Conservation (phyloP, 2,329 filamentous ascomycete species). For the Sclerotiophoma versabilis region DNA sequence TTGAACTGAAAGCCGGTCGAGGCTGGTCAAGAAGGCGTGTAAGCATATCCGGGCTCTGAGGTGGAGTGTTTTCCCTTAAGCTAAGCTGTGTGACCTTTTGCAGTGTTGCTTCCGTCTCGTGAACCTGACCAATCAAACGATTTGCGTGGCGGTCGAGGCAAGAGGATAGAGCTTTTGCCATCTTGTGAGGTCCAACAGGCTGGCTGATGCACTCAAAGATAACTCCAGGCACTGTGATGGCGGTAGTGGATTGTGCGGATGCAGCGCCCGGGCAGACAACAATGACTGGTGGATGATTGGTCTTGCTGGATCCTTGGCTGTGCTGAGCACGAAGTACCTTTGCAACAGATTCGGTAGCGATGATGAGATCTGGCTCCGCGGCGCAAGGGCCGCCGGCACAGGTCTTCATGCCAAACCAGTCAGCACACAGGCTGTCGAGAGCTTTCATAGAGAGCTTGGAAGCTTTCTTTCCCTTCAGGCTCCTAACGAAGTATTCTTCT, state of each 20-base stretch:
- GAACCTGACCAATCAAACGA: slow-evolving; percentile 20
- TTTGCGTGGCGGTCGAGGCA: slow-evolving; percentile 44
- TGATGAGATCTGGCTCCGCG: slow-evolving; percentile 35
- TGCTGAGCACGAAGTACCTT: slow-evolving; percentile 37
- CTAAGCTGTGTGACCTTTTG: slow-evolving; percentile 32
- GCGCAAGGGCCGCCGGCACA: slow-evolving; percentile 23
- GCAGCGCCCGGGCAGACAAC: slow-evolving; percentile 46
- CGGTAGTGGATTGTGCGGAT: slow-evolving; percentile 44
- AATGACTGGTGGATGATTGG: slow-evolving; percentile 38
- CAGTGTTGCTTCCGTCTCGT: slow-evolving; percentile 21
- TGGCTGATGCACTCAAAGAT: slow-evolving; percentile 47
- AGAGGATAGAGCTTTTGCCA: slow-evolving; percentile 44
- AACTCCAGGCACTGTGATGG: slow-evolving; percentile 44
- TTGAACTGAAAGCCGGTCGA: slow-evolving; percentile 37
- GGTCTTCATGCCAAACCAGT: slow-evolving; percentile 47
- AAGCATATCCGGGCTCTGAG: slow-evolving; percentile 16
- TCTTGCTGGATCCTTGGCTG: slow-evolving; percentile 26
- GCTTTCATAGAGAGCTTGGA: slow-evolving; percentile 41
- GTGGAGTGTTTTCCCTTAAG: slow-evolving; percentile 37
- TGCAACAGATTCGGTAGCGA: slow-evolving; percentile 44
- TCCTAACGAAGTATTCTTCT: slow-evolving; percentile 41
- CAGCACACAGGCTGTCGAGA: slow-evolving; percentile 40
- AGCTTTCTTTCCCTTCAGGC: slow-evolving; percentile 43
- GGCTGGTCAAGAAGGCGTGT: slow-evolving; percentile 15
- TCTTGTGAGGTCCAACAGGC: slow-evolving; percentile 50